Evolutionary conservation across 2,329 filamentous ascomycete species (phyloP), one percentile per base, ranked within the genome.

Genomic region (Cladosporium sp.): DNA sequence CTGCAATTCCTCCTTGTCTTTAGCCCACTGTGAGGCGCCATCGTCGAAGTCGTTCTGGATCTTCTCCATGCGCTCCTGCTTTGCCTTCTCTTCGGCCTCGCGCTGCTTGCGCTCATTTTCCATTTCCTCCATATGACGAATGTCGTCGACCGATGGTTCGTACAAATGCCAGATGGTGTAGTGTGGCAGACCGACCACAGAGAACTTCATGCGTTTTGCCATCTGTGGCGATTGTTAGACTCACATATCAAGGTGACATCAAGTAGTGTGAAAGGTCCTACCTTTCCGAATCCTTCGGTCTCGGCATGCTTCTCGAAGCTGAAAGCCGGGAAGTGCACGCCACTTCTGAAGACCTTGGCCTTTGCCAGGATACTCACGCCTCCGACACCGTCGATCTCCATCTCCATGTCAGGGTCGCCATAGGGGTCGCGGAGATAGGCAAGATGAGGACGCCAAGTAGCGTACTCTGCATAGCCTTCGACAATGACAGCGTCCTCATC

Each of bases 111-210:
- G 85, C 71, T 97, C 92, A 63, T 86, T 81, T 70, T 97, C 93
- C 93, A 97, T 97, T 75, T 97, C 91, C 83, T 92, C 93, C 94
- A 99, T 99, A 70, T 97, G 94, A 59, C 89, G 87, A 62, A 97
- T 90, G 68, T 99, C 94, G 69, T 99, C 94, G 15, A 97, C 90
- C 68, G 91, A 96, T n/a, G 94, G 94, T 74, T 99, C 94, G 78
- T 99, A 99, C 68, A 99, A 80, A 86, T 99, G 94, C 94, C 94
- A 99, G 64, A 99, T 97, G 1, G 91, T 96, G 74, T 99, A 99
- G 72, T 99, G 94, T 6, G 94, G 94, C 47, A 99, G 81, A 32
- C 94, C 94, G 58, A 99, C 89, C 17, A 99, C 94, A 0, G 92
- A 96, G 70, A 90, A 97, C 59, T 89, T 82, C 94, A 99, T 97